Conservation (phyloP, 768 basidiomycete species). For the Leccinum incarnatum region DNA sequence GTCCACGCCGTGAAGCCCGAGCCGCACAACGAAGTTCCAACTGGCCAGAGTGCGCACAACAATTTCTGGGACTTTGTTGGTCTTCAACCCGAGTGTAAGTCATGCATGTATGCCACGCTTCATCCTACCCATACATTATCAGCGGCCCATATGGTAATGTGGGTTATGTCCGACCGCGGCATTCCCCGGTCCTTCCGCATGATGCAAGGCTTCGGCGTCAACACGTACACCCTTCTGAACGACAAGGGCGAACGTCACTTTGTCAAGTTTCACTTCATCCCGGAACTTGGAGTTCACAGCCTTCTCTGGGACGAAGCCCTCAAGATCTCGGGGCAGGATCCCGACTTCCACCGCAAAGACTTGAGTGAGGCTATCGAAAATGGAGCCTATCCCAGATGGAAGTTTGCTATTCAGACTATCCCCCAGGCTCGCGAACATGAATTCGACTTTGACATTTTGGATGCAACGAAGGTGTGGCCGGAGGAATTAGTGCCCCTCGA, state of each 20-base stretch:
- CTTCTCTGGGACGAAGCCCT: conserved; percentile 89
- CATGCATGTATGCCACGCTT: not conserved
- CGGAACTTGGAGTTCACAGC: conserved; percentile 80
- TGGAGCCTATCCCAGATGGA: conserved; percentile 74
- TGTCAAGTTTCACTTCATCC: conserved; percentile 86
- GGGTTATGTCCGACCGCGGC: conserved; percentile 82
- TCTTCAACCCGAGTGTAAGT: conserved; percentile 61
- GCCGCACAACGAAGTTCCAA: conserved; percentile 77
- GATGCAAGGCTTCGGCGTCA: conserved; percentile 90
- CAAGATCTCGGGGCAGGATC: conserved; percentile 81
- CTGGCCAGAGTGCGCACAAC: conserved; percentile 71
- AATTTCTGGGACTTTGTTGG: conserved; percentile 87
- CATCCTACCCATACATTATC: conserved; percentile 16
- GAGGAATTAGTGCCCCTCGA: conserved; percentile 77
- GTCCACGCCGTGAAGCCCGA: conserved; percentile 86
- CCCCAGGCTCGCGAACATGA: conserved; percentile 70
- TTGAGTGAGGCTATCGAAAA: conserved; percentile 77
- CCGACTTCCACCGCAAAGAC: conserved; percentile 89
- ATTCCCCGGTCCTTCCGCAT: conserved; percentile 84
- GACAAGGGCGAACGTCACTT: conserved; percentile 64
- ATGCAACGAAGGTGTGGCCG: conserved; percentile 85
- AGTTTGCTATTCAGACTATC: conserved; percentile 64
- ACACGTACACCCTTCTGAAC: conserved; percentile 79
- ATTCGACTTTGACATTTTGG: conserved; percentile 86
- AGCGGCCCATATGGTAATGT: conserved; percentile 77